phyloP scores from a whole-genome alignment of 768 basidiomycete genomes.

The Leucogyrophana mollusca region DNA sequence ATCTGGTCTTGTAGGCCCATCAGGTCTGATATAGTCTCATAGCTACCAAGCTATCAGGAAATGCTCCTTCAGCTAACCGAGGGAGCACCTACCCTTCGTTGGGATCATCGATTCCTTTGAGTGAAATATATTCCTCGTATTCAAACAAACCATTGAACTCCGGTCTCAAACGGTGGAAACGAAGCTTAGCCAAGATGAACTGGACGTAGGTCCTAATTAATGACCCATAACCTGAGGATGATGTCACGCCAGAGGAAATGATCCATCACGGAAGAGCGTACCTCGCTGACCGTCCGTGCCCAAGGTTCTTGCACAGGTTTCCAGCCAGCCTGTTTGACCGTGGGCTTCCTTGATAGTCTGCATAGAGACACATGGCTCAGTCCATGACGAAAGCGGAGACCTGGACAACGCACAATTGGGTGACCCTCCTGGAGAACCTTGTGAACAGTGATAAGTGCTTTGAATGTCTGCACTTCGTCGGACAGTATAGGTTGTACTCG shows the following conservation, averaged over 20 bases:
- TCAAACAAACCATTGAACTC: conserved; percentile 99
- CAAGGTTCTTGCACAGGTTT: conserved; percentile 92
- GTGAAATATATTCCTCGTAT: conserved; percentile 96
- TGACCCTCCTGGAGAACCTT: conserved; percentile 98
- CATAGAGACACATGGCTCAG: conserved; percentile 10
- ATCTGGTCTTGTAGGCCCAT: conserved; percentile 99
- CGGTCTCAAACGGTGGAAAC: conserved; percentile 92
- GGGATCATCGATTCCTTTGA: conserved; percentile 97
- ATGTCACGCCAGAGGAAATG: neutral
- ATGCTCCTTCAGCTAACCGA: conserved; percentile 2
- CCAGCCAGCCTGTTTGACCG: conserved; percentile 95
- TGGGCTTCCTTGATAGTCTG: conserved; percentile 97
- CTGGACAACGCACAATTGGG: conserved; percentile 60
- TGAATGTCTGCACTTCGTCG: conserved; percentile 98
- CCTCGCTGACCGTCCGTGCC: conserved; percentile 78
- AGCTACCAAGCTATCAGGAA: conserved; percentile 47
- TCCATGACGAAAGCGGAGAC: conserved; percentile 2
- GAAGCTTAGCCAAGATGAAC: conserved; percentile 91
- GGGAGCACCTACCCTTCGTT: conserved; percentile 84
- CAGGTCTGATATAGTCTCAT: conserved; percentile 96
- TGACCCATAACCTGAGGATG: conserved; percentile 75
- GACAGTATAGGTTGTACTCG: conserved; percentile 95
- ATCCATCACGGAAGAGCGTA: conserved; percentile 26
- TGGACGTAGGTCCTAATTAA: conserved; percentile 96
- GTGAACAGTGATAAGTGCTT: conserved; percentile 95